Conservation (phyloP, 805 yeast species). For the Candida dendrica region DNA sequence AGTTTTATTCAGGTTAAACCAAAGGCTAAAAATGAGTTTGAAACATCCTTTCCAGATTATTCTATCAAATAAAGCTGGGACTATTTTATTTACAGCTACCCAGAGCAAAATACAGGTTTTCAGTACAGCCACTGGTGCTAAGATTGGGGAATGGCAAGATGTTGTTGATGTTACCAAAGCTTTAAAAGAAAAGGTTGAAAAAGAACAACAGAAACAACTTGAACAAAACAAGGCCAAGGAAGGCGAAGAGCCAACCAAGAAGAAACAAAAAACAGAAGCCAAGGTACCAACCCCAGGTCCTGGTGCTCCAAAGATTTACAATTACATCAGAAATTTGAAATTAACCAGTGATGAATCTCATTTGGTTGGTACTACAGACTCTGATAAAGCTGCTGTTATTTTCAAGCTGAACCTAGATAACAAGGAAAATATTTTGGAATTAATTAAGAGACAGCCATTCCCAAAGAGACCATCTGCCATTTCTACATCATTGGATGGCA, state of each 20-base stretch:
- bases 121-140: slow-evolving; percentile 28
- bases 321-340: slow-evolving; percentile 58
- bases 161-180: slow-evolving; percentile 39
- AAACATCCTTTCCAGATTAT: slow-evolving; percentile 69
- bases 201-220: slow-evolving; percentile 25
- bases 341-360: slow-evolving; percentile 45
- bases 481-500: slow-evolving; percentile 53
- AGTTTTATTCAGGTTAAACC: background rate
- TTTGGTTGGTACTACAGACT: slow-evolving; percentile 69
- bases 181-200: slow-evolving; percentile 41
- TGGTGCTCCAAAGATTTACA: slow-evolving; percentile 62
- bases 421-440: slow-evolving; percentile 34
- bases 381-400: slow-evolving; percentile 72
- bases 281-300: slow-evolving; percentile 58
- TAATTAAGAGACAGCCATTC: slow-evolving; percentile 65
- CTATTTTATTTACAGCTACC: slow-evolving; percentile 45
- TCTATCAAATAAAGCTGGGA: slow-evolving; percentile 35
- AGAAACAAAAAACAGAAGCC: slow-evolving; percentile 33
- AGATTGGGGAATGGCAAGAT: slow-evolving; percentile 61
- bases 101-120: slow-evolving; percentile 56
- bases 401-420: slow-evolving; percentile 31
- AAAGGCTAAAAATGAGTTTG: slow-evolving; percentile 21
- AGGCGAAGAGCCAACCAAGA: slow-evolving; percentile 16
- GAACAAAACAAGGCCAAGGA: slow-evolving; percentile 15
- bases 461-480: slow-evolving; percentile 93